Conservation (phyloP, 345 rosid species). For the Ceriops decandra region DNA sequence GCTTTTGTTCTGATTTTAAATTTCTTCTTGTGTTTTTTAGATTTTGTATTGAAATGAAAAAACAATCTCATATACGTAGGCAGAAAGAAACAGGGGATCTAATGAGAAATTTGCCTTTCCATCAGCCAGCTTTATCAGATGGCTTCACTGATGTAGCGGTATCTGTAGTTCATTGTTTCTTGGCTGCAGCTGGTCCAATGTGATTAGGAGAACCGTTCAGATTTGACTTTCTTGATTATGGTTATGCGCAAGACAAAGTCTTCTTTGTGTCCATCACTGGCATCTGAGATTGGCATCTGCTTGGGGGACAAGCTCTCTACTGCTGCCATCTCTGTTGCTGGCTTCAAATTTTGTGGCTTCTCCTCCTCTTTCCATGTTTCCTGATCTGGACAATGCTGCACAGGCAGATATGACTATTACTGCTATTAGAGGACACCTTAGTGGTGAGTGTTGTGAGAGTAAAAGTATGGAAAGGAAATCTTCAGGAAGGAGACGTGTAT, state of each 20-base stretch:
- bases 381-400: conserved; percentile 27
- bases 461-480: conserved; percentile 30
- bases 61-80: too few species aligned
- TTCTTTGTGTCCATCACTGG: conserved; percentile 23
- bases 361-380: conserved; percentile 33
- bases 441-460: conserved; percentile 27
- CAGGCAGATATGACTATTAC: conserved; percentile 31
- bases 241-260: conserved; percentile 18
- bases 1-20: background rate
- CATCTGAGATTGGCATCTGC: conserved; percentile 40
- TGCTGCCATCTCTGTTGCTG: conserved; percentile 14
- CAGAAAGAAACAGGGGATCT: background rate
- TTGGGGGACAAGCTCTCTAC: conserved; percentile 44
- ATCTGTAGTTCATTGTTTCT: conserved; percentile 9
- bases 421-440: conserved; percentile 21
- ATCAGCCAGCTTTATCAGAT: conserved; percentile 14
- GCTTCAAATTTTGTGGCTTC: conserved; percentile 14
- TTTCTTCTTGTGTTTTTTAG: background rate
- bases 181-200: conserved; percentile 10
- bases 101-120: background rate
- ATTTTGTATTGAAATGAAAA: too few species aligned
- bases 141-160: conserved; percentile 24
- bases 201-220: background rate
- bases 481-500: conserved; percentile 36
- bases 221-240: conserved; percentile 32